Base-by-base conservation (phyloP, 768 basidiomycete species). In the Termitomyces sp. region DNA sequence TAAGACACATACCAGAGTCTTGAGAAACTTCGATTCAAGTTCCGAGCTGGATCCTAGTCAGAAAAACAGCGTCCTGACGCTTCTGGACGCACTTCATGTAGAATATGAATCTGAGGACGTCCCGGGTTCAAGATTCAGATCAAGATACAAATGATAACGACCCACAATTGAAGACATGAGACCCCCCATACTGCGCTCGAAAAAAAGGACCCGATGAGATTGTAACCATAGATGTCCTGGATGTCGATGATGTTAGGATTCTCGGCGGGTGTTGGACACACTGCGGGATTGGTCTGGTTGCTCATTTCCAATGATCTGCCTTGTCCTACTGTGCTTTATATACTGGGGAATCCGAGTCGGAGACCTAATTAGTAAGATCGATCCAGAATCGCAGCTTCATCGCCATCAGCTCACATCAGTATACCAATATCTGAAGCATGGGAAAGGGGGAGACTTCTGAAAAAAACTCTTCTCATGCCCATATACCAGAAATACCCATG, bases 151-250 rank as follows among this genome's bases (percentile, higher is more conserved):
- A 16, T 1, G 5, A 6, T 43, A n/a, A 13, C 5, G n/a, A 33
- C 50, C 7, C 39, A 52, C 50, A 42, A 27, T 42, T 52, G 50
- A n/a, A 52, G 33, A 25, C 36, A 27, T 25, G 50, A 50, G 10
- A 50, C 29, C 3, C 50, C 50, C 50, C 50, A 50, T 18, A 50
- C 38, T 3, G 50, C 50, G 38, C 50, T 25, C 7, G 22, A 18
- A 16, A 50, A 22, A 15, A 40, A 40, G 15, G 50, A 9, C 16
- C 50, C 50, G 16, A 50, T 50, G 39, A 50, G 50, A 5, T 9
- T 25, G 18, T 41, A 38, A 15, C 50, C 50, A 50, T 40, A 48
- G n/a, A 7, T 5, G 35, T 23, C 20, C 46, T 48, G 46, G 12
- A 48, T 48, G 32, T 48, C 13, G 3, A 48, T 12, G 22, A 48